Evolutionary conservation across 2,329 filamentous ascomycete genomes (phyloP).

Genomic region (Rhynchosporium graminicola): DNA sequence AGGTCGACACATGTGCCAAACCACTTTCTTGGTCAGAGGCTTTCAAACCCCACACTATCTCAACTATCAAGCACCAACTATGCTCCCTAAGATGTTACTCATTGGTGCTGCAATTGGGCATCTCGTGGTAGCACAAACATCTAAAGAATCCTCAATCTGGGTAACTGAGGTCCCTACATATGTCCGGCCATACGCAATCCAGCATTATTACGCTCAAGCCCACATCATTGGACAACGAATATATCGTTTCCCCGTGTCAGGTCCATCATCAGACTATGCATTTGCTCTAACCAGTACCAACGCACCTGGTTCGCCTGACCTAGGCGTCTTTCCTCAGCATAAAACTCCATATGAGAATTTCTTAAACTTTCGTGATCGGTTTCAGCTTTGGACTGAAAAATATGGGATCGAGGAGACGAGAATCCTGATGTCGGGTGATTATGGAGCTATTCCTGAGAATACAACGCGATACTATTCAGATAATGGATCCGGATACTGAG

Average conservation of each 20-base stretch:
- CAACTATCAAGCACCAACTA: too few species aligned
- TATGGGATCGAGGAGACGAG: conserved; percentile 41
- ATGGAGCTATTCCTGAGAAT: conserved; percentile 47
- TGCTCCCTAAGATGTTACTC: background rate
- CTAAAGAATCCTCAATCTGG: conserved; percentile 27
- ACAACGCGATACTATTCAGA: conserved; percentile 51
- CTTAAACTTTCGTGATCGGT: conserved; percentile 46
- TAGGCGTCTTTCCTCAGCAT: conserved; percentile 49
- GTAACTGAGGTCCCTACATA: conserved; percentile 29
- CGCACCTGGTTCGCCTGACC: conserved; percentile 41
- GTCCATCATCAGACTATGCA: conserved; percentile 47
- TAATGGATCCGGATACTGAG: conserved; percentile 50
- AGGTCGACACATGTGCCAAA: too few species aligned
- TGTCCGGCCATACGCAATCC: conserved; percentile 34
- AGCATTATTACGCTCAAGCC: conserved; percentile 34
- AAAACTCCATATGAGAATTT: conserved; percentile 49
- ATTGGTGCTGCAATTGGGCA: background rate
- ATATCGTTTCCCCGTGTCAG: conserved; percentile 48
- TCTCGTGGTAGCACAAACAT: conserved; percentile 11
- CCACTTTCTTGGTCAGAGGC: too few species aligned
- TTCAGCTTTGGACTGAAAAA: conserved; percentile 47
- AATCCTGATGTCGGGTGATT: conserved; percentile 48
- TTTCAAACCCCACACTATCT: too few species aligned
- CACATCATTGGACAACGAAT: conserved; percentile 41
- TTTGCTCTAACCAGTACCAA: conserved; percentile 50